Percentiles rank a stretch among this genome's conserved stretches.
Evolutionary conservation across 176 grass and related monocot species (phyloP).

Genomic region (Aegilops longissima): DNA sequence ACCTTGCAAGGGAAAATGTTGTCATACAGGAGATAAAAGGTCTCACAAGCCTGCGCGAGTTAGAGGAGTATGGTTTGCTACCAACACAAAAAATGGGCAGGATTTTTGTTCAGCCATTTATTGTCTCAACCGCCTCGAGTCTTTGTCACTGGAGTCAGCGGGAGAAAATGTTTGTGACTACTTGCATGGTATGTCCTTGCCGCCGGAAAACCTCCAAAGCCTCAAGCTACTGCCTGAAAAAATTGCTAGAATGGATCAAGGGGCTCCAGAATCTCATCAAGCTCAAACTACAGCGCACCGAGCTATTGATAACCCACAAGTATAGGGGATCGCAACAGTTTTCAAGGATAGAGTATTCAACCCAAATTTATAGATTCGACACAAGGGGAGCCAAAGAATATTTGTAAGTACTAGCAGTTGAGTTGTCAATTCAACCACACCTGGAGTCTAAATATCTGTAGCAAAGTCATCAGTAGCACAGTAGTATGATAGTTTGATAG

Average conservation of each 20-base stretch:
- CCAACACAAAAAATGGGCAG: background rate
- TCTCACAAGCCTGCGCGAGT: background rate
- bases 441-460: too few species aligned
- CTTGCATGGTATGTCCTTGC: background rate
- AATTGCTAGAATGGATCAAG: background rate
- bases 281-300: background rate
- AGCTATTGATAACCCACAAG: background rate
- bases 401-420: too few species aligned
- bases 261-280: background rate
- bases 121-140: background rate
- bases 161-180: background rate
- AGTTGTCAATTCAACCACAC: too few species aligned
- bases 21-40: background rate
- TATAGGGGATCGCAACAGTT: too few species aligned
- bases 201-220: background rate
- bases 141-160: background rate
- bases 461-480: too few species aligned
- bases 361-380: too few species aligned
- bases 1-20: background rate
- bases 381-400: too few species aligned
- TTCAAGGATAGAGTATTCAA: too few species aligned
- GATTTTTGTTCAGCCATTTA: background rate
- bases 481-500: too few species aligned
- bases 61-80: background rate
- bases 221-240: background rate